Base-by-base conservation (phyloP, 179 eudicot genomes). In the Nepenthes alata region DNA sequence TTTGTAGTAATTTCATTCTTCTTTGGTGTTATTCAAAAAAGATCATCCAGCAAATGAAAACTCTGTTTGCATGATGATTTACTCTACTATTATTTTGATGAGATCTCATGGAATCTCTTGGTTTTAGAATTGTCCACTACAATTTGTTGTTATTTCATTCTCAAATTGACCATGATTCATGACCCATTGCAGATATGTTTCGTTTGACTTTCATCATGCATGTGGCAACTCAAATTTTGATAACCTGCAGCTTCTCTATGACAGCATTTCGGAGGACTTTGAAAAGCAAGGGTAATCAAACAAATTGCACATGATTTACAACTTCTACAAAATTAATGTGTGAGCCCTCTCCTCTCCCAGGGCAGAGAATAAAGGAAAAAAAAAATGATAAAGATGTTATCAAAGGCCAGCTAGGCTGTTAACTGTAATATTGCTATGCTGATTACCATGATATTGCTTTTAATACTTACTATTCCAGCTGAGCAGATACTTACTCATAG, bases 401-500 rank as follows among this genome's bases (percentile, higher is more conserved):
- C 4, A 50, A 11, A 4, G 5, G 25, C 25, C 25, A 25, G 25
- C 25, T 25, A 25, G 25, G 25, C 25, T 25, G 25, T 25, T 3
- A 50, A 11, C 4, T 11, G 15, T 11, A 50, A n/a, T 6, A 50
- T 6, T 11, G 15, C 4, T 3, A 41, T 75, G 38, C 56, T 64
- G 76, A 69, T 71, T 65, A 12, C 61, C 69, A 65, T 75, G 70
- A 71, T 59, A 70, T 74, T 57, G 66, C 59, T 74, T 76, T 47
- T 65, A 35, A 65, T 65, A 45, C 12, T 57, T 72, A 69, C 68
- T 69, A 50, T 78, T 80, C 72, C 78, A 74, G 75, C 85, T 69
- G 77, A 75, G 78, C 96, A 91, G 98, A 77, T 89, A 84, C 76
- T 86, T 91, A 71, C 95, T 91, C 63, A 44, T 78, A 69, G 82